phyloP scores from a whole-genome alignment of 75 land plant species.

The Pinus taeda region DNA sequence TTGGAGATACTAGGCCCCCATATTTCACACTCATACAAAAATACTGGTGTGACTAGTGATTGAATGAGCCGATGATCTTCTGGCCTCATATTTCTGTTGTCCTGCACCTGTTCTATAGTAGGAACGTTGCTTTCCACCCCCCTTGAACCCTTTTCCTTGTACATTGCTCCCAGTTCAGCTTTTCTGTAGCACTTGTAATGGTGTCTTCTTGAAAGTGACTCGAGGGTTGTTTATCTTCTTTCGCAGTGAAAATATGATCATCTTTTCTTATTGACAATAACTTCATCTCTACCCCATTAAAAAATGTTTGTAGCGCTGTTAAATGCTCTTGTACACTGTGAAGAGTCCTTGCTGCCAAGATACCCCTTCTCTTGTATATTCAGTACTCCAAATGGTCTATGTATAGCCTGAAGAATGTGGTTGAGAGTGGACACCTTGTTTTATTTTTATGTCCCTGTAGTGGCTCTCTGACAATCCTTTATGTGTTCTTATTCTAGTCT shows the following conservation, averaged over 20 bases:
- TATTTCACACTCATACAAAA: not conserved
- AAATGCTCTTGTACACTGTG: not conserved
- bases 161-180: not conserved
- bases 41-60: not conserved
- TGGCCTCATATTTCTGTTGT: not conserved
- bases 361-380: not conserved
- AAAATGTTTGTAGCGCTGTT: not conserved
- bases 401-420: not conserved
- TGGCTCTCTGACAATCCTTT: not conserved
- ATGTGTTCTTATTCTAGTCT: not conserved
- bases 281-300: not conserved
- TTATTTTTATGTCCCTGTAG: not conserved
- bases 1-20: not conserved
- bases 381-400: not conserved
- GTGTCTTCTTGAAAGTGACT: not conserved
- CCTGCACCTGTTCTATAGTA: not conserved
- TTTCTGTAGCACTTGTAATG: not conserved
- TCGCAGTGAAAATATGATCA: not conserved
- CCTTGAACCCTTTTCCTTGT: not conserved
- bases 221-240: not conserved
- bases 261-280: not conserved
- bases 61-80: not conserved
- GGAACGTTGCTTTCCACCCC: not conserved
- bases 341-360: not conserved
- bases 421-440: not conserved